Evolutionary conservation across 345 rosid genomes (phyloP).

Genomic region (Abelmoschus esculentus): DNA sequence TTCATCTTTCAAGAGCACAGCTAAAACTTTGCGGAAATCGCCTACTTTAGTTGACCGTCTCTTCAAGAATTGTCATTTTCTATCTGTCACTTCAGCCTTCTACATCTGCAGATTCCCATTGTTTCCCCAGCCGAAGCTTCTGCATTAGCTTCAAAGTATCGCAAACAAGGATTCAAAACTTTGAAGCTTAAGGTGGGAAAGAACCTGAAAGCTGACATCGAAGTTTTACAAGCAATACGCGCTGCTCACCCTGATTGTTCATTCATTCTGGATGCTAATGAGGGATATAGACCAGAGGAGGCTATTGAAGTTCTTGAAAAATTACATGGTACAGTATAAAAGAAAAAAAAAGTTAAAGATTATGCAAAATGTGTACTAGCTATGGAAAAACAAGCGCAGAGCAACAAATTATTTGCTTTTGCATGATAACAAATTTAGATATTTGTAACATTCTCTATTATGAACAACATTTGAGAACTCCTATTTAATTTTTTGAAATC

Average conservation of each 20-base stretch:
- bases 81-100: background rate
- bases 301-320: constrained; percentile 74
- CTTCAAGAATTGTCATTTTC: background rate
- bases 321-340: constrained; percentile 44
- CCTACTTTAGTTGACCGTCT: background rate
- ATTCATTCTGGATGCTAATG: constrained; percentile 90
- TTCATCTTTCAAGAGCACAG: background rate
- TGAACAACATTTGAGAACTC: background rate
- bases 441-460: background rate
- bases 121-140: constrained; percentile 72
- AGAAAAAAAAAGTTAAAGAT: background rate
- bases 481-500: background rate
- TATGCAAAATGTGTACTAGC: background rate
- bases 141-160: constrained; percentile 60
- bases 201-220: constrained; percentile 64
- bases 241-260: constrained; percentile 61
- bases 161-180: constrained; percentile 62
- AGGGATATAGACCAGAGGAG: constrained; percentile 69
- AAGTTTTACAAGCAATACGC: constrained; percentile 81
- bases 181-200: constrained; percentile 94
- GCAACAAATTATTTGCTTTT: constrained; percentile 3
- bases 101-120: constrained; percentile 71
- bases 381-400: background rate
- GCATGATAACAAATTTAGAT: background rate
- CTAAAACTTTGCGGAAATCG: background rate